These are phyloP conservation scores for Saccharomycopsis synnaedendra DNA, from an alignment of 805 yeast genomes.

Conservation along the genomic window DNA sequence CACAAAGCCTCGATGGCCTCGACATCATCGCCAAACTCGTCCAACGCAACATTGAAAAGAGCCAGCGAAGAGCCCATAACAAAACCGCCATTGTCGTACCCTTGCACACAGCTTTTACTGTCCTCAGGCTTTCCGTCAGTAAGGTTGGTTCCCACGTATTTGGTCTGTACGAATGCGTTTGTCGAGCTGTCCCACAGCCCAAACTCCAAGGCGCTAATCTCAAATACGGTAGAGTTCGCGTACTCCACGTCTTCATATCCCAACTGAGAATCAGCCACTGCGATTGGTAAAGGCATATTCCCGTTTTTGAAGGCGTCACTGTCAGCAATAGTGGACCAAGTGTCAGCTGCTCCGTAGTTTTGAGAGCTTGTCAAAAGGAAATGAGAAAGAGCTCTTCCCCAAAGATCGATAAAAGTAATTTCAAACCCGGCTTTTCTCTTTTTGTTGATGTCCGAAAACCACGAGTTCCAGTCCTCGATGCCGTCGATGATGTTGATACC, in stretches of 20 bases:
- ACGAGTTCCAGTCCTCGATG: slow-evolving; percentile 28
- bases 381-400: slow-evolving; percentile 69
- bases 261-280: slow-evolving; percentile 54
- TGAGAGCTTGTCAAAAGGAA: slow-evolving; percentile 52
- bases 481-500: slow-evolving; percentile 43
- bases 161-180: slow-evolving; percentile 1
- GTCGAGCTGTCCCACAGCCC: slow-evolving; percentile 8
- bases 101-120: slow-evolving; percentile 31
- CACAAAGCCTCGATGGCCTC: slow-evolving; percentile 37
- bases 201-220: slow-evolving; percentile 35
- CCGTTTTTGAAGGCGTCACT: slow-evolving; percentile 49
- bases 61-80: slow-evolving; percentile 77
- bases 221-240: slow-evolving; percentile 58
- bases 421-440: slow-evolving; percentile 56
- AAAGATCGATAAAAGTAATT: slow-evolving; percentile 57
- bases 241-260: slow-evolving; percentile 47
- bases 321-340: slow-evolving; percentile 46
- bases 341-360: slow-evolving; percentile 53
- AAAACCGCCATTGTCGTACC: slow-evolving; percentile 70
- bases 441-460: slow-evolving; percentile 34
- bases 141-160: slow-evolving; percentile 22
- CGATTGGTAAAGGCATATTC: slow-evolving; percentile 63
- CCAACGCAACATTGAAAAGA: slow-evolving; percentile 56
- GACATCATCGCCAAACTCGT: slow-evolving; percentile 42
- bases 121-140: slow-evolving; percentile 42